phyloP scores from a whole-genome alignment of 306 rosid species.

The Prunus campanulata region DNA sequence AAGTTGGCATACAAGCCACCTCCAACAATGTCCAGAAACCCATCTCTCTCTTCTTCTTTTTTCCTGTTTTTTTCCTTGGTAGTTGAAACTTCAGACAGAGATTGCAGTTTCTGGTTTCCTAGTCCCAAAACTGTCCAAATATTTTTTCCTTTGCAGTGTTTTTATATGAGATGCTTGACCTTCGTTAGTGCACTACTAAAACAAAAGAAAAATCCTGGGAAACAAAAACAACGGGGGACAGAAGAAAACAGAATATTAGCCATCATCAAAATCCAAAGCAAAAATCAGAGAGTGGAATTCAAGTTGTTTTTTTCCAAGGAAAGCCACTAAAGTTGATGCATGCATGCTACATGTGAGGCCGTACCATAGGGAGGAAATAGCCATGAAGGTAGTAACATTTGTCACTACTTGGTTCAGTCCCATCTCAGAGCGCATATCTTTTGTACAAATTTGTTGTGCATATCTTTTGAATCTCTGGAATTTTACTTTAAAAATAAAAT shows the following conservation, averaged over 20 bases:
- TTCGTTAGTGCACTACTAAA: background rate
- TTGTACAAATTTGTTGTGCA: background rate
- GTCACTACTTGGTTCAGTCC: slow-evolving; percentile 8
- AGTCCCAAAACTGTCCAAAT: background rate
- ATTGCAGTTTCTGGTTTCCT: background rate
- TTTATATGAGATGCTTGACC: background rate
- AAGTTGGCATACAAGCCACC: slow-evolving; percentile 72
- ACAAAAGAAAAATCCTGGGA: slow-evolving; percentile 17
- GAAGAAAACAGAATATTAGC: too few relatives aligned
- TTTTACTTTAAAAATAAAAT: background rate
- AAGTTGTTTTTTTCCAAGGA: background rate
- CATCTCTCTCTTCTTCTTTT: slow-evolving; percentile 26
- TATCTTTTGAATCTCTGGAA: background rate
- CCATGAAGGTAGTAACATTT: slow-evolving; percentile 26
- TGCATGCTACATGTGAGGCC: background rate
- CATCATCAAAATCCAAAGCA: background rate
- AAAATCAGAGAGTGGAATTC: background rate
- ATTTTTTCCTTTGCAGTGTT: background rate
- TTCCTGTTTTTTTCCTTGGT: background rate
- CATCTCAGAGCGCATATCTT: background rate
- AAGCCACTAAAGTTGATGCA: slow-evolving; percentile 2
- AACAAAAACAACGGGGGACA: background rate
- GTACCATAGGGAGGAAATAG: slow-evolving; percentile 9
- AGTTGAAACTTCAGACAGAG: background rate
- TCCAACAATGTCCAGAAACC: slow-evolving; percentile 54